Percentiles rank a stretch among this genome's conserved stretches.
phyloP scores from a whole-genome alignment of 2,329 filamentous ascomycete species.

The Exophiala alcalophila region DNA sequence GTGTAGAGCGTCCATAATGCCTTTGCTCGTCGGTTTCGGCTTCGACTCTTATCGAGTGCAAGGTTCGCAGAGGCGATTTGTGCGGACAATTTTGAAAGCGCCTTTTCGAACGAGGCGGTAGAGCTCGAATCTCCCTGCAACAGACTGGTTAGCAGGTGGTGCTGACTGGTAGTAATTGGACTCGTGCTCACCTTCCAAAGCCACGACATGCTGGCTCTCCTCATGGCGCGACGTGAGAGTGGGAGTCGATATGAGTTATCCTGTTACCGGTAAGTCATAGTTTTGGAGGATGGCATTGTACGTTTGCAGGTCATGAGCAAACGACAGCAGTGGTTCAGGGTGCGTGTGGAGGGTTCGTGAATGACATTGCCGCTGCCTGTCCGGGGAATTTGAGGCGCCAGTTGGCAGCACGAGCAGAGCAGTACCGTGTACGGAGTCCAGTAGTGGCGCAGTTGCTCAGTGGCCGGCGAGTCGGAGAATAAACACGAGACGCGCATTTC shows the following conservation, averaged over 20 bases:
- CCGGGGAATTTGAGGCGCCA: too few species aligned
- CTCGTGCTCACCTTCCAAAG: constrained; percentile 25
- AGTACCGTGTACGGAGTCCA: too few species aligned
- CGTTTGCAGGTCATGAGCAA: too few species aligned
- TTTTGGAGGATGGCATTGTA: too few species aligned
- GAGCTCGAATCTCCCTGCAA: constrained; percentile 68
- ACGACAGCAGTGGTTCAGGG: too few species aligned
- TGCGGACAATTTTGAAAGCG: constrained; percentile 72
- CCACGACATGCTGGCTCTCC: constrained; percentile 28
- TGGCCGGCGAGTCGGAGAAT: too few species aligned
- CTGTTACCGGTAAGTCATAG: too few species aligned
- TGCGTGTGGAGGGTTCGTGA: too few species aligned
- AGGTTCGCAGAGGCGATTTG: constrained; percentile 77
- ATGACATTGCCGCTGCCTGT: too few species aligned
- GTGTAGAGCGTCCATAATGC: constrained; percentile 89
- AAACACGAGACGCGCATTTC: constrained; percentile 17
- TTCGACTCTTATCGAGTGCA: constrained; percentile 69
- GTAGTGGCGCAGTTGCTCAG: too few species aligned
- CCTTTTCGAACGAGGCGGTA: constrained; percentile 89
- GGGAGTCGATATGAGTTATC: neutral
- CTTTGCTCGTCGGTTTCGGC: constrained; percentile 71
- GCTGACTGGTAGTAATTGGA: neutral
- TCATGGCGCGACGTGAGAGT: constrained; percentile 12
- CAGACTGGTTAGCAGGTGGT: constrained; percentile 4
- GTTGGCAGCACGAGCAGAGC: too few species aligned